Base-by-base conservation (phyloP, 163 green algal genomes). In the Scenedesmus sp. region DNA sequence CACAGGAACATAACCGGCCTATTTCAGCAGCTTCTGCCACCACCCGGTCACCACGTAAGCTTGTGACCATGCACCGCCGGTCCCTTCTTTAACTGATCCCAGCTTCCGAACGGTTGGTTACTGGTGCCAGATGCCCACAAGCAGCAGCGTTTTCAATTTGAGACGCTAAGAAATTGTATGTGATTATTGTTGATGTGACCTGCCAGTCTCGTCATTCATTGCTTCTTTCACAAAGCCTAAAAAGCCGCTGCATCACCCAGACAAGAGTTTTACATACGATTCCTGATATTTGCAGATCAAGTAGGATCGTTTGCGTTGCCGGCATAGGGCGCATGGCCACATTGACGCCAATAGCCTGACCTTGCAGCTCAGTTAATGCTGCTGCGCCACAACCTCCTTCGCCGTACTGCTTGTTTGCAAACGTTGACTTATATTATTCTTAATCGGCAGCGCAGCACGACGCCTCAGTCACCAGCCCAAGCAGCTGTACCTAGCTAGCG, bases 321-420 rank as follows among this genome's bases (percentile, higher is more conserved):
- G 22, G 30, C 26, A 7, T 40, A 5, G 7, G 65, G 16, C 9
- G 65, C 65, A 37, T 10, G 30, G 24, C 30, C 30, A 76, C 65
- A 40, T 7, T 30, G 18, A 40, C 65, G 30, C 3, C 65, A 37
- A 76, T 37, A 76, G 65, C 65, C 30, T 40, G 30, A 76, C 65
- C 65, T 76, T 76, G 65, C 65, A 76, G 65, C 65, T 76, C 65
- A 76, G 65, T 76, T 76, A 30, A 76, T 30, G 65, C 40, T 20
- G 65, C 5, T 30, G 4, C 30, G 30, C 65, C 30, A 40, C 30
- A 20, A 7, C 65, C 65, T 40, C 30, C 30, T 37, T n/a, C 65
- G 30, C 65, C 65, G 65, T 40, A 40, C 30, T 40, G 1, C 30
- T 72, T 10, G 0, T 12, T 37, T 20, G 30, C 9, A 10, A 22